phyloP scores from a whole-genome alignment of 192 early-diverging fungal species.

The Linderina pennispora region DNA sequence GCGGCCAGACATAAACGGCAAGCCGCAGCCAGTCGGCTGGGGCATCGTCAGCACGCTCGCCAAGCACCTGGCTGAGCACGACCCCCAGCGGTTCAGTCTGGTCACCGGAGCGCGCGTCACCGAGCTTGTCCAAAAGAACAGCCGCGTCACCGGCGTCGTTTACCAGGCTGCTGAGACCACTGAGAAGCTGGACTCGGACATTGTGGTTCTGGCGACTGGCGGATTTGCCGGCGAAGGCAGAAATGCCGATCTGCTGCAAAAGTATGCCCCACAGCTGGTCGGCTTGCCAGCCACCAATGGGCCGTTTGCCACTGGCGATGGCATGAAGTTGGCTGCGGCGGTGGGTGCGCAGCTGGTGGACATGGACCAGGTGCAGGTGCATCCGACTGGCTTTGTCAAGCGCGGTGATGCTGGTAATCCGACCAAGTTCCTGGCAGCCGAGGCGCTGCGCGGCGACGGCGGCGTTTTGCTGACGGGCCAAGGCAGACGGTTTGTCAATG shows the following conservation, averaged over 20 bases:
- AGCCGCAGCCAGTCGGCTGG: slow-evolving; percentile 81
- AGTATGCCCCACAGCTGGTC: slow-evolving; percentile 72
- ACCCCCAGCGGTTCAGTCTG: slow-evolving; percentile 69
- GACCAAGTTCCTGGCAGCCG: slow-evolving; percentile 93
- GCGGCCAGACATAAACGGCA: slow-evolving; percentile 47
- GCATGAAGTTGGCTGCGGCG: slow-evolving; percentile 78
- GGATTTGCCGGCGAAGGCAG: slow-evolving; percentile 93
- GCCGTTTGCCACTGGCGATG: slow-evolving; percentile 92
- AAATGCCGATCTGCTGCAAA: slow-evolving; percentile 65
- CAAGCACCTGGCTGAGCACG: slow-evolving; percentile 60
- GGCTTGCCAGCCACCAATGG: slow-evolving; percentile 87
- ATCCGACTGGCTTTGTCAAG: slow-evolving; percentile 94
- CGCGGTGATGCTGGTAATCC: slow-evolving; percentile 82
- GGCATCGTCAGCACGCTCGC: slow-evolving; percentile 91
- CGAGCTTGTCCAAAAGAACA: slow-evolving; percentile 58
- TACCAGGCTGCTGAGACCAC: slow-evolving; percentile 52
- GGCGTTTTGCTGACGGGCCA: slow-evolving; percentile 75
- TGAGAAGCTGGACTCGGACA: slow-evolving; percentile 46
- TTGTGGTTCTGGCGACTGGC: slow-evolving; percentile 89
- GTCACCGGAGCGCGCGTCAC: slow-evolving; percentile 80
- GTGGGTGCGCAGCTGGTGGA: slow-evolving; percentile 82
- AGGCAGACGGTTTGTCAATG: slow-evolving; percentile 87
- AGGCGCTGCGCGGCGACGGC: slow-evolving; percentile 91
- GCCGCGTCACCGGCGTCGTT: slow-evolving; percentile 73
- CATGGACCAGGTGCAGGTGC: slow-evolving; percentile 96